Conservation (phyloP, 768 basidiomycete genomes). For the Sporobolomyces phaffii region DNA sequence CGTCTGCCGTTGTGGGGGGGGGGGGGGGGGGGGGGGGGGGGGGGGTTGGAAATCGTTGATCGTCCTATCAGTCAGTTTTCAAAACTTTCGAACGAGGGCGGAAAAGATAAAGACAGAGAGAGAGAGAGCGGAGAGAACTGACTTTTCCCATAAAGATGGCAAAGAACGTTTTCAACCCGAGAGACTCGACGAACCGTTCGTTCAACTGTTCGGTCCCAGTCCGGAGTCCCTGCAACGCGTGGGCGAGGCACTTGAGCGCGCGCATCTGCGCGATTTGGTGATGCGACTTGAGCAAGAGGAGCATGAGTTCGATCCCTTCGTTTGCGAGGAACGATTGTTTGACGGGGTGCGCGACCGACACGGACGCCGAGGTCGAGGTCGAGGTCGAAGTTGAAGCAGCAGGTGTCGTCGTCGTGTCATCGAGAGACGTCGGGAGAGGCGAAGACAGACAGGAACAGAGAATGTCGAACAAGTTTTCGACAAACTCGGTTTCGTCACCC, state of each 20-base stretch:
- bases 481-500: slow-evolving; percentile 88
- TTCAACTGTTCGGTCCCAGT: slow-evolving; percentile 58
- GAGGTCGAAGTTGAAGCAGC: not conserved
- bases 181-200: slow-evolving; percentile 75
- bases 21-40: not conserved
- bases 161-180: slow-evolving; percentile 85
- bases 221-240: slow-evolving; percentile 62
- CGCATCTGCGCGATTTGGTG: slow-evolving; percentile 6
- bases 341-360: slow-evolving; percentile 61
- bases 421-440: not conserved
- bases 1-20: slow-evolving; percentile 38
- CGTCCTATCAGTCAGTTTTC: no score
- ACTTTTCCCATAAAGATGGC: slow-evolving; percentile 92
- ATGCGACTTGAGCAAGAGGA: slow-evolving; percentile 87
- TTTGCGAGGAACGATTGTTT: slow-evolving; percentile 77
- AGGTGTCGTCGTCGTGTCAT: not conserved
- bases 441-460: slow-evolving; percentile 68
- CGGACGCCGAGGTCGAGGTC: slow-evolving; percentile 51
- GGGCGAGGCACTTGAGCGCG: slow-evolving; percentile 81
- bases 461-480: slow-evolving; percentile 92
- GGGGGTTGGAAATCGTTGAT: not conserved
- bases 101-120: not conserved
- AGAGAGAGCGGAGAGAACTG: slow-evolving; percentile 29
- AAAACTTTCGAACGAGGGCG: no score
- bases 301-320: slow-evolving; percentile 94